Percentiles rank a stretch among this genome's conserved stretches.
Evolutionary conservation across 306 rosid genomes (phyloP).

Genomic region (Vicia faba): DNA sequence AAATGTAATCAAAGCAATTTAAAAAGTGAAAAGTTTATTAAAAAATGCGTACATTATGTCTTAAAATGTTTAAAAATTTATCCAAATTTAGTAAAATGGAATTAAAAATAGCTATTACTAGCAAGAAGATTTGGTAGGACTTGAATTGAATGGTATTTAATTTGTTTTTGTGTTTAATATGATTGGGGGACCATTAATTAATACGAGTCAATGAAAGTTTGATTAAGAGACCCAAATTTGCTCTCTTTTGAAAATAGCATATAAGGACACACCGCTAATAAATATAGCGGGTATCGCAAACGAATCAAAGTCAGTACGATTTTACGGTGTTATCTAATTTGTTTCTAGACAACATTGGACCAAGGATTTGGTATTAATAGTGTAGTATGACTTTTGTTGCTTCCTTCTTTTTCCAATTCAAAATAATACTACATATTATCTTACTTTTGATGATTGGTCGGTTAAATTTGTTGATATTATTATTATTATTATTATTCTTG

Average conservation of each 20-base stretch:
- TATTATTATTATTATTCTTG: neutral
- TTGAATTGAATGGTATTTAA: constrained; percentile 20
- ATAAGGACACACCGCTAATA: constrained; percentile 36
- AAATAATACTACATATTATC: neutral
- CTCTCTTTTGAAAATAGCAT: constrained; percentile 36
- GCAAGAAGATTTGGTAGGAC: neutral
- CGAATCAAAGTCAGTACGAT: constrained; percentile 20
- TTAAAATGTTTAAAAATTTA: too few relatives aligned
- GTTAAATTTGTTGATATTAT: constrained; percentile 2
- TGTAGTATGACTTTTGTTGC: constrained; percentile 18
- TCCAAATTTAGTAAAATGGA: too few relatives aligned
- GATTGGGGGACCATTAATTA: constrained; percentile 46
- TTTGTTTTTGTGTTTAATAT: constrained; percentile 2
- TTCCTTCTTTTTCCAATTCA: neutral
- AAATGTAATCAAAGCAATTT: too few relatives aligned
- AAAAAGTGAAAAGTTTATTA: too few relatives aligned
- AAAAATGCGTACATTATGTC: too few relatives aligned
- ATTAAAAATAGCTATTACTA: too few relatives aligned
- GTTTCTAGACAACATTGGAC: constrained; percentile 22
- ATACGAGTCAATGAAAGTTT: constrained; percentile 29
- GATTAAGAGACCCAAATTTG: neutral
- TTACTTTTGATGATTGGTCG: neutral
- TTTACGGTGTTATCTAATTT: constrained; percentile 1
- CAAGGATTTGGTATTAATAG: constrained; percentile 28
- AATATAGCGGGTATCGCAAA: neutral